Evolutionary conservation across 768 basidiomycete species (phyloP), one percentile per base, ranked within the genome.

Genomic region (Panellus pusillus): DNA sequence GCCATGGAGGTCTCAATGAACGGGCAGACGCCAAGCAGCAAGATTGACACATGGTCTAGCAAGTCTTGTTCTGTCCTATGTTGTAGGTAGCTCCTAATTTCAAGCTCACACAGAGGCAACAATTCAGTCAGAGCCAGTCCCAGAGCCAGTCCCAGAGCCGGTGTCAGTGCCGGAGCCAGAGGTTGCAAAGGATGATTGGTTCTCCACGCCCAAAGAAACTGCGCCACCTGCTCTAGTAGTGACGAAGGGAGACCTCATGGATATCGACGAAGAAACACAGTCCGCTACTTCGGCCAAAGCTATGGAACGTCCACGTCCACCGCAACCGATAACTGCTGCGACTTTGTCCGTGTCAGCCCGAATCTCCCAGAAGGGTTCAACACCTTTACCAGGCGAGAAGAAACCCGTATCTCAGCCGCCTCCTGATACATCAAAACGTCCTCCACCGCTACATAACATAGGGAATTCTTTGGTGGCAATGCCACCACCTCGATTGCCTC

Each of bases 11-110:
- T 76, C 50, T 32, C 69, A 2, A 40, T 70, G 61, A 44, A 68
- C 63, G 15, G 47, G 29, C 7, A 40, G 43, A 59, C 67, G 51
- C 52, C 63, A 52, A 65, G 70, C 45, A 49, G 60, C 51, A 43
- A 68, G 31, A 46, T 80, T 9, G 65, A 80, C 58, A 76, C 76
- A 18, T 79, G 76, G 73, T 55, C 64, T 45, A 60, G 78, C 79
- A 49, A 60, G 71, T 68, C 28, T 24, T 39, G n/a, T 17, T 12
- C 42, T 20, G 27, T 15, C 31, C 12, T 28, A 4, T 42, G 45
- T 14, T 4, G 13, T 17, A n/a, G 20, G 20, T 20, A 24, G 18
- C 17, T 18, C 14, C 15, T 55, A 28, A 47, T 47, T 20, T n/a
- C 37, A 28, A 13, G 20, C 14, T 24, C 2, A 14, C 29, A 27